Base-by-base conservation (phyloP, 179 eudicot species). In the Corrigiola litoralis region DNA sequence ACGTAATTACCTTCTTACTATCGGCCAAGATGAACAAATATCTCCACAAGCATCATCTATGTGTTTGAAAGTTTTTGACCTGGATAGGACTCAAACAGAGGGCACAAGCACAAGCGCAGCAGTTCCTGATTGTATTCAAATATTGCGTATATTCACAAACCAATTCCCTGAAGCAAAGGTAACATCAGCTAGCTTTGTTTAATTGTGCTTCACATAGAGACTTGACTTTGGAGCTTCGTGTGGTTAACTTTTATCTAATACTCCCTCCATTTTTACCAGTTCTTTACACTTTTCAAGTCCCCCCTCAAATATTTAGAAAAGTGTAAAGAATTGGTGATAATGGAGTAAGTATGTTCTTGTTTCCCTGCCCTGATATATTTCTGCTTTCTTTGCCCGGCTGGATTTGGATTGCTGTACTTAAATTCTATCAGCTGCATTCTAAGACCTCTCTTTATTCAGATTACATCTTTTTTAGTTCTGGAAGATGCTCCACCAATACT, bases 81-180 rank as follows among this genome's bases (percentile, higher is more conserved):
- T 92, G 34, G 96, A 90, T 71, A 92, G 87, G 80, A 85, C 82
- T 69, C 85, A 85, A 72, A 69, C 76, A 4, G 95, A 89, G 81
- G 84, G 87, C 34, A 58, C 96, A 45, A 87, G 98, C 78, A 76
- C 95, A 32, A 89, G 86, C 71, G 68, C 92, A 59, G 66, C 90
- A 46, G 74, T 66, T 72, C 98, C 98, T 18, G 98, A 89, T 18
- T 92, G 96, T 69, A 72, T 90, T 48, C 96, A 89, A 61, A 92
- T 87, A 75, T 67, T 92, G 82, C 81, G 98, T 17, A 78, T 92
- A 71, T 92, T 92, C 66, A 92, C 98, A 34, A 86, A 79, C 41
- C 95, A 90, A 61, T 92, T 78, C 53, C 90, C 96, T 38, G 92
- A 90, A 80, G 96, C 97, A 44, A 87, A 92, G 92, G 98, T 87